Base-by-base conservation (phyloP, 2,329 filamentous ascomycete species). In the Venturia carpophila region DNA sequence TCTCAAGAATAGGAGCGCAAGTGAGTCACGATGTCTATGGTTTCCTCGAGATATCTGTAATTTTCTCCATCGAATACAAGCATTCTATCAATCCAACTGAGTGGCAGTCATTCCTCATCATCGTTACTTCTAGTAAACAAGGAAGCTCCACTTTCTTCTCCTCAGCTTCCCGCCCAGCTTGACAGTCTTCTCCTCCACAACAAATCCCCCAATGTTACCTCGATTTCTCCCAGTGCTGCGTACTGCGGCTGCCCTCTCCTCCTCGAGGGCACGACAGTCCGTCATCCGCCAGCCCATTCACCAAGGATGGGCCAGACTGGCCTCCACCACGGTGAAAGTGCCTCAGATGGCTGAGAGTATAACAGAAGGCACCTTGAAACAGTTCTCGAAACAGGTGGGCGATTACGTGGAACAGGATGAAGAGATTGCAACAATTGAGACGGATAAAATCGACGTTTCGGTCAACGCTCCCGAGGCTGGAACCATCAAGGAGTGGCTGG, bases 261-360 rank as follows among this genome's bases (percentile, higher is more conserved):
- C 64, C 11, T 56, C 64, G 21, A 41, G 64, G 24, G 34, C 43
- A 2, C 64, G 64, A 15, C 27, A 41, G 19, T 10, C 37, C 10
- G 55, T 49, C n/a, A 13, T 65, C 11, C 64, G 52, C 21, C 64
- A 47, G n/a, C 60, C 34, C 45, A 39, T 43, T 21, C 27, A 60
- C 10, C 42, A 42, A 19, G 30, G 41, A 66, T 66, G 64, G 58
- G 11, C 7, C 5, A 41, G 62, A 27, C 64, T 55, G 15, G 64
- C 64, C 13, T 47, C 64, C 15, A 66, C 64, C 17, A 60, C 93
- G 68, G 87, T 99, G 77, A 93, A 97, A 80, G 94, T 97, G 70
- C 94, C 94, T 42, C 86, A 94, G 75, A 97, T 99, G 94, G 94
- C 94, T 69, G 94, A 99, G 79, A 97, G 94, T 62, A 97, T 99